Conservation (phyloP, 1,284 basidiomycete genomes). For the Phylloboletellus chloephorus region DNA sequence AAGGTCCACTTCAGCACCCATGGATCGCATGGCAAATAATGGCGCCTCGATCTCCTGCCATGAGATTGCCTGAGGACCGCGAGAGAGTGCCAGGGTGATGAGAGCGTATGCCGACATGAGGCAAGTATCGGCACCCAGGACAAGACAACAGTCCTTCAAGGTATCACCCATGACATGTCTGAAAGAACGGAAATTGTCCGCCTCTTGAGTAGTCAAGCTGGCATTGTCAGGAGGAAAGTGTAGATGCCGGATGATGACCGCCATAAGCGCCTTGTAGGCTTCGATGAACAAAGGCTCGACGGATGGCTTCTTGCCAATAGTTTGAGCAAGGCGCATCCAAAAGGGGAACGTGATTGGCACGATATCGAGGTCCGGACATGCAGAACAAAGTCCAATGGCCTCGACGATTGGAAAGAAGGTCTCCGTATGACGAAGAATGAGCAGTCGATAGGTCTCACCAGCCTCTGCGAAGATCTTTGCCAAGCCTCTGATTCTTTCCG, state of each 20-base stretch:
- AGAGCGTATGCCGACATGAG: slow-evolving; percentile 78
- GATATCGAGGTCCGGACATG: slow-evolving; percentile 91
- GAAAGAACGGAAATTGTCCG: slow-evolving; percentile 92
- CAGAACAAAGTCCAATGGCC: slow-evolving; percentile 90
- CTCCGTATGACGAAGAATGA: slow-evolving; percentile 87
- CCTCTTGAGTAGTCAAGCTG: slow-evolving; percentile 74
- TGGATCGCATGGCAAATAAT: slow-evolving; percentile 95
- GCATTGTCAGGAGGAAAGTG: slow-evolving; percentile 80
- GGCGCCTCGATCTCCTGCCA: slow-evolving; percentile 99
- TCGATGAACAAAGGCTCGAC: slow-evolving; percentile 70
- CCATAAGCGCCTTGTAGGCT: slow-evolving; percentile 82
- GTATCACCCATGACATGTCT: slow-evolving; percentile 99
- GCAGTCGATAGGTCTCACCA: slow-evolving; percentile 88
- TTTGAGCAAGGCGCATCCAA: slow-evolving; percentile 91
- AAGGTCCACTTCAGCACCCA: slow-evolving; percentile 92
- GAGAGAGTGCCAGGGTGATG: slow-evolving; percentile 69
- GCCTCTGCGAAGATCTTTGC: slow-evolving; percentile 93
- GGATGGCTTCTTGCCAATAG: slow-evolving; percentile 69
- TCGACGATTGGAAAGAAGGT: slow-evolving; percentile 93
- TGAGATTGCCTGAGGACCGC: slow-evolving; percentile 46
- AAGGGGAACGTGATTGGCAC: slow-evolving; percentile 98
- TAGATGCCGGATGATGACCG: slow-evolving; percentile 85
- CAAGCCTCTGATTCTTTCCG: slow-evolving; percentile 86
- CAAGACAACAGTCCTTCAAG: slow-evolving; percentile 96
- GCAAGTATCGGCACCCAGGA: slow-evolving; percentile 85